Conservation (phyloP, 202 grass and related monocot genomes). For the Musa balbisiana region DNA sequence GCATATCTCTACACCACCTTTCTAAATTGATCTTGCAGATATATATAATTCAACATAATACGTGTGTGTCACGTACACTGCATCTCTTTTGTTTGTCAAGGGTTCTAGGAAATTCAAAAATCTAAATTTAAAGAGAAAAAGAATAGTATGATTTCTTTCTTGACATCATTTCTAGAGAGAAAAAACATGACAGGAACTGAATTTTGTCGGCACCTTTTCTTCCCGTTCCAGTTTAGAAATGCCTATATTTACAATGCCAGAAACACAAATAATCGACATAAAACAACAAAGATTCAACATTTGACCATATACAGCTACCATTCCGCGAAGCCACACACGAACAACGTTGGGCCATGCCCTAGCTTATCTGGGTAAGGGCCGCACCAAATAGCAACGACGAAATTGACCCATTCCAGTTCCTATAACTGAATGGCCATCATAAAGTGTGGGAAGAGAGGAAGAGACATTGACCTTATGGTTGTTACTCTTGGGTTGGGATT, state of each 20-base stretch:
- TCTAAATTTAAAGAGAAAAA: no score
- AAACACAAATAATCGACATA: background rate
- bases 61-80: no score
- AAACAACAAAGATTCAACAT: background rate
- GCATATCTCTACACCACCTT: no score
- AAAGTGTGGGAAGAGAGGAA: no score
- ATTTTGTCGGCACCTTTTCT: background rate
- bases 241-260: background rate
- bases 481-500: constrained; percentile 7
- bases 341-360: background rate
- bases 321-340: background rate
- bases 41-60: no score
- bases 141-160: no score
- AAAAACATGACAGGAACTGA: background rate
- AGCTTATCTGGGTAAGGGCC: background rate
- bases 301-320: background rate
- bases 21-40: no score
- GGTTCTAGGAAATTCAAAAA: no score
- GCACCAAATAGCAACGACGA: background rate
- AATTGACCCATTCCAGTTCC: background rate
- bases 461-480: background rate
- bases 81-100: no score
- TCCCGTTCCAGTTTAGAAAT: background rate
- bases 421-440: background rate
- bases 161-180: background rate